A percentile compares a stretch with the other conserved stretches of the same genome.
Conservation (phyloP, 169 alveolate species). For the Plasmodium adleri region DNA sequence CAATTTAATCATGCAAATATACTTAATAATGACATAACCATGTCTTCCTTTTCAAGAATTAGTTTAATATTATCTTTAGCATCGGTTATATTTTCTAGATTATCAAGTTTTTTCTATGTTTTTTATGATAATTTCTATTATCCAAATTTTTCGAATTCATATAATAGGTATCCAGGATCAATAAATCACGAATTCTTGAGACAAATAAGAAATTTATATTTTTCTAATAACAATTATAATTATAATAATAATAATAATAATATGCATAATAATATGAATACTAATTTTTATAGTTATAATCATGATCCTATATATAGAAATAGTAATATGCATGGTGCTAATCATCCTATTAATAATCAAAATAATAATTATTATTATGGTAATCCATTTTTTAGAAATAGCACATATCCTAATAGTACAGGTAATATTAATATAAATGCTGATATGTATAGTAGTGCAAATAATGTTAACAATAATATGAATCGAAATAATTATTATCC, state of each 20-base stretch:
- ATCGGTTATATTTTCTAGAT: slow-evolving; percentile 36
- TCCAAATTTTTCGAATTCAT: slow-evolving; percentile 33
- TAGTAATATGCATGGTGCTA: not conserved
- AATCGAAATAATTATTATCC: slow-evolving; percentile 20
- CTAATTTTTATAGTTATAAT: not conserved
- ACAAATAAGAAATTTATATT: slow-evolving; percentile 36
- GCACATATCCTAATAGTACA: not conserved
- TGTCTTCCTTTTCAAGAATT: slow-evolving; percentile 63
- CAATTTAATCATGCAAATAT: slow-evolving; percentile 64
- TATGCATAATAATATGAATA: not conserved
- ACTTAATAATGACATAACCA: slow-evolving; percentile 41
- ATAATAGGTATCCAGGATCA: slow-evolving; percentile 25
- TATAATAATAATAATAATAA: slow-evolving; percentile 1
- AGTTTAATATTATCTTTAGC: slow-evolving; percentile 66
- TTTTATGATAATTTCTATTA: slow-evolving; percentile 59
- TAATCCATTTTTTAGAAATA: too few species aligned
- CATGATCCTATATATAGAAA: too few species aligned
- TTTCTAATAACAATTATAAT: slow-evolving; percentile 18
- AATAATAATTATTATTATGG: not conserved
- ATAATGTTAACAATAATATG: not conserved
- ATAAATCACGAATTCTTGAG: slow-evolving; percentile 42
- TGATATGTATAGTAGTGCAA: not conserved
- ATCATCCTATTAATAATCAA: not conserved
- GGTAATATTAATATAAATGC: not conserved
- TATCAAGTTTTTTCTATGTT: slow-evolving; percentile 54